These are phyloP conservation scores for Lachancea waltii DNA, from an alignment of 805 yeast genomes.

Conservation along the genomic window DNA sequence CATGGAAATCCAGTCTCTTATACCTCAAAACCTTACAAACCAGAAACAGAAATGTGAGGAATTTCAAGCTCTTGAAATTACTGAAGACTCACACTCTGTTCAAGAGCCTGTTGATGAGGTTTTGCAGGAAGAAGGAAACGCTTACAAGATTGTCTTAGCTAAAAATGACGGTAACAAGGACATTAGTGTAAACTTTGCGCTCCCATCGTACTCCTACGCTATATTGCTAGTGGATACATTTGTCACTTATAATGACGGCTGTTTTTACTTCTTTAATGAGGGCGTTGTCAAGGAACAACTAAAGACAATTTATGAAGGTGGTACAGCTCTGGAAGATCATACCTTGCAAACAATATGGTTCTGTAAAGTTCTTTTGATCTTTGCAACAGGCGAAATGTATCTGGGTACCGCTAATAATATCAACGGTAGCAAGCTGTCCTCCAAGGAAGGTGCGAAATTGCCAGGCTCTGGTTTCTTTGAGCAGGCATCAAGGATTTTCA, in stretches of 20 bases:
- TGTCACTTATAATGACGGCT: conserved; percentile 74
- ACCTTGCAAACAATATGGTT: conserved; percentile 75
- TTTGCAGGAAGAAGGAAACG: conserved; percentile 69
- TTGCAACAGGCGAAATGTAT: conserved; percentile 80
- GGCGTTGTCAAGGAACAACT: conserved; percentile 66
- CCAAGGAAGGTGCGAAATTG: conserved; percentile 38
- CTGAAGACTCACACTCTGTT: neutral
- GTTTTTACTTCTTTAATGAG: conserved; percentile 79
- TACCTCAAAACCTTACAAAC: conserved; percentile 34
- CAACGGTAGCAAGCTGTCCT: conserved; percentile 39
- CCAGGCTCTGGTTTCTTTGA: conserved; percentile 78
- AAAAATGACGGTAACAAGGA: conserved; percentile 40
- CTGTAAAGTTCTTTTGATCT: conserved; percentile 64
- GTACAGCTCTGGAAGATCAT: conserved; percentile 39
- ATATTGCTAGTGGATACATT: conserved; percentile 69
- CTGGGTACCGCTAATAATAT: conserved; percentile 62
- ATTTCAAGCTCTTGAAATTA: neutral
- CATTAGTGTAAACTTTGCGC: conserved; percentile 58
- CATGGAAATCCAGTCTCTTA: conserved; percentile 63
- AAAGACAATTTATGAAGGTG: conserved; percentile 51
- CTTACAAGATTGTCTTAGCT: conserved; percentile 62
- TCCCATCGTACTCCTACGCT: conserved; percentile 74
- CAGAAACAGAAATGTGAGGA: conserved; percentile 12
- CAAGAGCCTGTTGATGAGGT: conserved; percentile 41
- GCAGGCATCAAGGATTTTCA: conserved; percentile 72